Percentiles rank a stretch among this genome's conserved stretches.
phyloP scores from a whole-genome alignment of 2,329 filamentous ascomycete species.

The Plectosphaerella plurivora region DNA sequence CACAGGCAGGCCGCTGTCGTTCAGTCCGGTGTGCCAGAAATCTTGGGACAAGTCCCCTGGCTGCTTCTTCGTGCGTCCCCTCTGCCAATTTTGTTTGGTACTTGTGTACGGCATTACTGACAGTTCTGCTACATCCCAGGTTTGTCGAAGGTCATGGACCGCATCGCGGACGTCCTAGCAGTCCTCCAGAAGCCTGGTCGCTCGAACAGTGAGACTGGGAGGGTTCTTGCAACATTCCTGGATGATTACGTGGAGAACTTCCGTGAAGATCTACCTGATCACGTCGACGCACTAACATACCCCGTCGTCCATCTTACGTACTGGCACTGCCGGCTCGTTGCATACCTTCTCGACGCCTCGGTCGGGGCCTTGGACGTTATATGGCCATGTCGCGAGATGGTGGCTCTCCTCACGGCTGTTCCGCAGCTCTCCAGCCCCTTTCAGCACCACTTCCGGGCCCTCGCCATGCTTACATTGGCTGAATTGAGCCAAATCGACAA shows the following conservation, averaged over 20 bases:
- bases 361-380: conserved; percentile 53
- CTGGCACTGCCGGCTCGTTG: conserved; percentile 64
- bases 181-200: conserved; percentile 8
- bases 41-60: conserved; percentile 61
- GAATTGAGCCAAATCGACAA: conserved; percentile 52
- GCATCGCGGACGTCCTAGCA: conserved; percentile 31
- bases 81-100: neutral
- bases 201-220: conserved; percentile 3
- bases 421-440: conserved; percentile 56
- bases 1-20: conserved; percentile 58
- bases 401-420: conserved; percentile 52
- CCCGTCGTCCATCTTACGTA: conserved; percentile 63
- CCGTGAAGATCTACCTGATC: conserved; percentile 57
- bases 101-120: neutral
- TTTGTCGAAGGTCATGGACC: conserved; percentile 50
- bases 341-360: conserved; percentile 54
- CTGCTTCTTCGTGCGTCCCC: conserved; percentile 57
- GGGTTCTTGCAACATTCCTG: conserved; percentile 43
- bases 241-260: conserved; percentile 61
- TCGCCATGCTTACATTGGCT: conserved; percentile 56
- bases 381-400: conserved; percentile 55
- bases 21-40: conserved; percentile 50
- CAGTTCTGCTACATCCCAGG: conserved; percentile 27
- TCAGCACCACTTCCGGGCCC: conserved; percentile 61
- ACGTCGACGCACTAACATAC: conserved; percentile 45